Percentiles rank a stretch among this genome's conserved stretches.
These are phyloP conservation scores for Conticribra weissflogii DNA, from an alignment of 108 stramenopile species.

Conservation along the genomic window DNA sequence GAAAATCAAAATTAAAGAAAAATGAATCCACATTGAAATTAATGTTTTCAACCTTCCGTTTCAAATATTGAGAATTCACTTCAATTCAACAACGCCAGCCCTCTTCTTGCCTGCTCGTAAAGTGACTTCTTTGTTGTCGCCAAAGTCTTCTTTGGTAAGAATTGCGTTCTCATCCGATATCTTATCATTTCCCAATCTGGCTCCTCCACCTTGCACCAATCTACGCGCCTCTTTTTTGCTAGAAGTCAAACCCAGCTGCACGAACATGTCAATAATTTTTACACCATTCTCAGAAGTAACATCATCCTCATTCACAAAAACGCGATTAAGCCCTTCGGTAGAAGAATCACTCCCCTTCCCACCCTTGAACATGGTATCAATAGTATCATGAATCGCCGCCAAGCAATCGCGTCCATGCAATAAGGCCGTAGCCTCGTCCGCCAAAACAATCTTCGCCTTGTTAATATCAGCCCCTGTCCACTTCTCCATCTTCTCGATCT, in stretches of 20 bases:
- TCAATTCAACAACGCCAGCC: conserved; percentile 86
- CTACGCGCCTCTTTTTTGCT: conserved; percentile 95
- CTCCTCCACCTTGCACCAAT: conserved; percentile 92
- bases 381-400: conserved; percentile 83
- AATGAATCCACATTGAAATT: no score
- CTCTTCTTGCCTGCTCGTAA: conserved; percentile 89
- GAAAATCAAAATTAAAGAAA: no score
- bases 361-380: conserved; percentile 78
- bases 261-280: conserved; percentile 83
- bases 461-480: conserved; percentile 87
- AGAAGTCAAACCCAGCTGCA: conserved; percentile 73
- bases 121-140: conserved; percentile 65
- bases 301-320: conserved; percentile 54
- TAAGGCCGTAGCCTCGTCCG: conserved; percentile 93
- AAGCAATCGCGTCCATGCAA: conserved; percentile 92
- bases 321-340: conserved; percentile 70
- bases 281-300: conserved; percentile 53
- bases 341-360: conserved; percentile 38
- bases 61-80: conserved; percentile 28
- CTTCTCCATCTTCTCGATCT: conserved; percentile 68
- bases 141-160: conserved; percentile 65
- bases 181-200: conserved; percentile 70
- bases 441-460: conserved; percentile 93
- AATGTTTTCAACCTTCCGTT: neutral
- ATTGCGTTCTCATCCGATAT: conserved; percentile 66